phyloP scores from a whole-genome alignment of 768 basidiomycete species.

The Pleurotus citrinopileatus region DNA sequence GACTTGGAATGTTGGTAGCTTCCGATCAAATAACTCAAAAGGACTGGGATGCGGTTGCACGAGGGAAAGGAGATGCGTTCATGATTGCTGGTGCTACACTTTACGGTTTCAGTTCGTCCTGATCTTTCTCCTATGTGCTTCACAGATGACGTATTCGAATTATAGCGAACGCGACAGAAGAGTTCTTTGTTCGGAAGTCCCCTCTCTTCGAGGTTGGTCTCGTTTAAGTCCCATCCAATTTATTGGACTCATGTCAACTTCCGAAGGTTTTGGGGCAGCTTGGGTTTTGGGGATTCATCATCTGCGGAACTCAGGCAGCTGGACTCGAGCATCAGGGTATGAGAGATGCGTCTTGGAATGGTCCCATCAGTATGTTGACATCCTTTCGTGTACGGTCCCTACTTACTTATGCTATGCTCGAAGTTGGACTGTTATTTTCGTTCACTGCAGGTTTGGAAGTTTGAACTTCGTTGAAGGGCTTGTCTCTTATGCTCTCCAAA shows the following conservation, averaged over 20 bases:
- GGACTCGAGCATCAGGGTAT: conserved; percentile 68
- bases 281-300: conserved; percentile 80
- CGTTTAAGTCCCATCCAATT: too few relatives aligned
- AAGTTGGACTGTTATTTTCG: conserved; percentile 44
- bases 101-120: conserved; percentile 76
- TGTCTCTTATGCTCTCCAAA: conserved; percentile 17
- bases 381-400: background rate
- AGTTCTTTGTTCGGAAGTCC: conserved; percentile 76
- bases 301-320: conserved; percentile 77
- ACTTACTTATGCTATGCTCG: background rate
- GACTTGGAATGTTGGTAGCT: conserved; percentile 76
- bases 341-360: conserved; percentile 69
- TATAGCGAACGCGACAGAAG: conserved; percentile 86
- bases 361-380: conserved; percentile 53
- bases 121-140: background rate
- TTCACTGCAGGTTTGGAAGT: conserved; percentile 32
- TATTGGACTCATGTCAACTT: background rate
- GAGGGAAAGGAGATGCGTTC: conserved; percentile 80
- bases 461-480: background rate
- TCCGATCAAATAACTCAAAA: conserved; percentile 80
- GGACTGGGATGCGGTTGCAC: conserved; percentile 60
- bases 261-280: conserved; percentile 85
- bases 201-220: conserved; percentile 75
- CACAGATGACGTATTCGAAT: background rate
- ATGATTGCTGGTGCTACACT: conserved; percentile 86